Percentiles rank a stretch among this genome's conserved stretches.
phyloP scores from a whole-genome alignment of 371 early-diverging fungal genomes.

The Mortierella sp. region DNA sequence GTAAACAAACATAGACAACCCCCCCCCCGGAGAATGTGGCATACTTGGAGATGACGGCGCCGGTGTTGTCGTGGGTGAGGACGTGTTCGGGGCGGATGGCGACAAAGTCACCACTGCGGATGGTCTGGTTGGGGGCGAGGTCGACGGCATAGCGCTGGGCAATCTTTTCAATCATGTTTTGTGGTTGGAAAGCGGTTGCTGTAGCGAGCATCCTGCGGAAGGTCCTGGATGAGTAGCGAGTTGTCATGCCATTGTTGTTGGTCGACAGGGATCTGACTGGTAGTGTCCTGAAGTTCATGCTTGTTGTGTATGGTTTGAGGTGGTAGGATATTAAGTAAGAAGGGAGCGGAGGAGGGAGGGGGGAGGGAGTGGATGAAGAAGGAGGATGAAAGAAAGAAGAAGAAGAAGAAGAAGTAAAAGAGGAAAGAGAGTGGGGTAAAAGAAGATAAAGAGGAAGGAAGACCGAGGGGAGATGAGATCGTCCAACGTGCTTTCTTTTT shows the following conservation, averaged over 20 bases:
- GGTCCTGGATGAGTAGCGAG: not conserved
- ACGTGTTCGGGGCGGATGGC: conserved; percentile 91
- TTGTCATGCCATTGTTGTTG: conserved; percentile 2
- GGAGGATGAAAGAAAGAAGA: not conserved
- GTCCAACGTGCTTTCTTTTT: not conserved
- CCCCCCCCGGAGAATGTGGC: too few relatives aligned
- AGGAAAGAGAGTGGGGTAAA: too few relatives aligned
- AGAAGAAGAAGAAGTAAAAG: not conserved
- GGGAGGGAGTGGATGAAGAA: not conserved
- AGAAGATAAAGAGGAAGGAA: not conserved
- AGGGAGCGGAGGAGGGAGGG: not conserved
- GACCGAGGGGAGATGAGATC: not conserved
- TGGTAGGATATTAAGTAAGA: not conserved
- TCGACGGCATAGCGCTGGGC: conserved; percentile 90
- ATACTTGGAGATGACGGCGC: conserved; percentile 92
- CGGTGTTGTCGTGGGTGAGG: conserved; percentile 98
- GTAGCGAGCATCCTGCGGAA: conserved; percentile 49
- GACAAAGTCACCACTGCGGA: conserved; percentile 93
- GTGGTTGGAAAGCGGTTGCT: conserved; percentile 58
- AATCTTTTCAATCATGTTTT: conserved; percentile 94
- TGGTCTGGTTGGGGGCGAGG: conserved; percentile 72
- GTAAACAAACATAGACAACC: too few relatives aligned
- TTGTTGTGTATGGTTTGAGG: not conserved
- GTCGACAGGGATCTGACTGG: not conserved
- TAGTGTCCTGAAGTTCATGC: conserved; percentile 8